Base-by-base conservation (phyloP, 2,329 filamentous ascomycete species). In the Scorias spongiosa region DNA sequence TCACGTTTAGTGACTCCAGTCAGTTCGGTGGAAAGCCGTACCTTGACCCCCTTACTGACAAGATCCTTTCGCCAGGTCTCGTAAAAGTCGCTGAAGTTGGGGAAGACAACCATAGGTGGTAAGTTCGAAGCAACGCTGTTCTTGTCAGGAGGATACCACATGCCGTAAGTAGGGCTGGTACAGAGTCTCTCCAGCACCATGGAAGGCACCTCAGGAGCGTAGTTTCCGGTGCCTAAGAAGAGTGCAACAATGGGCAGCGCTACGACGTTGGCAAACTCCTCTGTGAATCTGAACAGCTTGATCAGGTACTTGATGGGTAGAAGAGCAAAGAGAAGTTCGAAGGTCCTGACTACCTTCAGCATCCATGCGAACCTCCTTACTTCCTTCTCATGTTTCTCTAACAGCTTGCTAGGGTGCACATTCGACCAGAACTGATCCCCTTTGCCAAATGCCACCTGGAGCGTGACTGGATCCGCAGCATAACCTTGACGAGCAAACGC, bases 161-260 rank as follows among this genome's bases (percentile, higher is more conserved):
- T 74, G 39, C 72, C 72, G 46, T 74, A 74, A 1, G 72, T 75
- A 0, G 71, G 71, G 49, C 67, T 70, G 1, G 68, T 71, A 51
- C 61, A 67, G 1, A 71, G 57, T 10, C 68, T 52, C 49, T 71
- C 68, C 11, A 86, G 66, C 29, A 86, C 77, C 18, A 80, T 78
- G 37, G 72, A 74, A 0, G 81, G 76, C 0, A 86, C 80, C 49
- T 84, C 76, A 0, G 80, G 75, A 0, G 81, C 81, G 52, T 83
- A 78, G 51, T 86, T 86, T 1, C 81, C 80, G 5, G 81, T 85
- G 0, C 81, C 81, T 0, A 86, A 66, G 55, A 87, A 85, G 1
- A 86, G 65, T 0, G 81, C 81, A 29, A 84, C 74, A 57, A 86
- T 74, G 1, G 81, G 81, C 45, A 82, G 69, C 0, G 81, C 76